A percentile compares a stretch with the other conserved stretches of the same genome.
phyloP scores from a whole-genome alignment of 768 basidiomycete genomes.

The Rubroboletus satanas region DNA sequence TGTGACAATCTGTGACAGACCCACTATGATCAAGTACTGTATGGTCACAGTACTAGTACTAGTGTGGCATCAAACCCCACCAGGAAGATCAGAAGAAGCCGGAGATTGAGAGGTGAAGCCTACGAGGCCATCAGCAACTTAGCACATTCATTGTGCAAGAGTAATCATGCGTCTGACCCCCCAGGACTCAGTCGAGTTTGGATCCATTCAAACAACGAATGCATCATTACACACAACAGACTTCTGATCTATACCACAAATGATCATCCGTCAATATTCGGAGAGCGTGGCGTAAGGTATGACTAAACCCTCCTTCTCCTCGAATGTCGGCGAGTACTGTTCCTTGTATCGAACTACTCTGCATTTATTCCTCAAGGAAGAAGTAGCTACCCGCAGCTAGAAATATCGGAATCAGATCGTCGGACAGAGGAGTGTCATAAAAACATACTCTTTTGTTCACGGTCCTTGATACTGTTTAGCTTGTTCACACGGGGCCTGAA shows the following conservation, averaged over 20 bases:
- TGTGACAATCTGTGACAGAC: too few relatives aligned
- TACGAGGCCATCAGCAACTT: too few relatives aligned
- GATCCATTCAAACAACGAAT: slow-evolving; percentile 11
- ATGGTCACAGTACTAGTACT: too few relatives aligned
- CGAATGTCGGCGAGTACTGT: neutral
- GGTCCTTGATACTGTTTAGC: slow-evolving; percentile 77
- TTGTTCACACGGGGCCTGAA: slow-evolving; percentile 89
- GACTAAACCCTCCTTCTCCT: slow-evolving; percentile 15
- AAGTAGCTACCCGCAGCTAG: slow-evolving; percentile 83
- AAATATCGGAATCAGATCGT: slow-evolving; percentile 10
- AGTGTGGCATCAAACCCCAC: too few relatives aligned
- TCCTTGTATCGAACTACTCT: neutral
- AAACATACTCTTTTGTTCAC: slow-evolving; percentile 75
- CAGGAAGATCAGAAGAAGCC: too few relatives aligned
- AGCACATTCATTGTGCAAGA: too few relatives aligned
- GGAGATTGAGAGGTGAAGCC: too few relatives aligned
- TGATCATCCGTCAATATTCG: slow-evolving; percentile 8
- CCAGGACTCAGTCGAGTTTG: neutral
- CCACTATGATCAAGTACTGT: too few relatives aligned
- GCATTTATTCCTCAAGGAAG: slow-evolving; percentile 77
- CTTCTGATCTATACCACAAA: slow-evolving; percentile 7
- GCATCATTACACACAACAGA: slow-evolving; percentile 6
- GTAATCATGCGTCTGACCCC: neutral
- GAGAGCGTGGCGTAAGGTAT: slow-evolving; percentile 1
- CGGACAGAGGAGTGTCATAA: neutral